phyloP scores from a whole-genome alignment of 108 stramenopile species.

The Fistulifera pelliculosa region DNA sequence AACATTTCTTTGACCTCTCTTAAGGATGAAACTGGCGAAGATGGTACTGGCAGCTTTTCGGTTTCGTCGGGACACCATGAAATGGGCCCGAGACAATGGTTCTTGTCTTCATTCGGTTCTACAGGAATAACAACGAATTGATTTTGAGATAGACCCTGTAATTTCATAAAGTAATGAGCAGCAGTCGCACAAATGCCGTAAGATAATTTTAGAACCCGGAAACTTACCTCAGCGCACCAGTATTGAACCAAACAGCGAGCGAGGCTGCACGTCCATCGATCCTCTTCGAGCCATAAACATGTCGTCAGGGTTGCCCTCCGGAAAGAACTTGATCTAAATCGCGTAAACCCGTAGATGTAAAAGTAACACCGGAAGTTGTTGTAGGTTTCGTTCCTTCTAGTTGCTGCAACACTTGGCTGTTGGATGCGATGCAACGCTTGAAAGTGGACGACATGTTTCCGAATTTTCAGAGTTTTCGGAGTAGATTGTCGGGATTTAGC shows the following conservation, averaged over 20 bases:
- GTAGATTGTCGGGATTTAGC: too few relatives aligned
- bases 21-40: neutral
- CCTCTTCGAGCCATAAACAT: constrained; percentile 57
- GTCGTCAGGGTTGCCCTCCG: constrained; percentile 72
- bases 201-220: neutral
- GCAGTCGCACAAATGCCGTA: neutral
- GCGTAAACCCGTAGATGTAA: constrained; percentile 67
- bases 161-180: neutral
- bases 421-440: too few relatives aligned
- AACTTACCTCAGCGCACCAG: constrained; percentile 73
- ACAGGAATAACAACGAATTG: constrained; percentile 25
- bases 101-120: neutral
- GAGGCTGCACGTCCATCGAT: constrained; percentile 69
- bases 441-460: too few relatives aligned
- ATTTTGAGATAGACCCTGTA: constrained; percentile 35
- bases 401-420: too few relatives aligned
- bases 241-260: constrained; percentile 46
- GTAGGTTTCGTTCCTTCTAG: constrained; percentile 6
- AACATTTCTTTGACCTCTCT: constrained; percentile 21
- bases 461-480: too few relatives aligned
- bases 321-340: constrained; percentile 69
- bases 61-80: neutral
- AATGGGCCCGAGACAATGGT: neutral
- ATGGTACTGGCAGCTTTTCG: neutral
- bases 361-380: constrained; percentile 20